Base-by-base conservation (phyloP, 345 rosid genomes). In the Hibiscus syriacus region DNA sequence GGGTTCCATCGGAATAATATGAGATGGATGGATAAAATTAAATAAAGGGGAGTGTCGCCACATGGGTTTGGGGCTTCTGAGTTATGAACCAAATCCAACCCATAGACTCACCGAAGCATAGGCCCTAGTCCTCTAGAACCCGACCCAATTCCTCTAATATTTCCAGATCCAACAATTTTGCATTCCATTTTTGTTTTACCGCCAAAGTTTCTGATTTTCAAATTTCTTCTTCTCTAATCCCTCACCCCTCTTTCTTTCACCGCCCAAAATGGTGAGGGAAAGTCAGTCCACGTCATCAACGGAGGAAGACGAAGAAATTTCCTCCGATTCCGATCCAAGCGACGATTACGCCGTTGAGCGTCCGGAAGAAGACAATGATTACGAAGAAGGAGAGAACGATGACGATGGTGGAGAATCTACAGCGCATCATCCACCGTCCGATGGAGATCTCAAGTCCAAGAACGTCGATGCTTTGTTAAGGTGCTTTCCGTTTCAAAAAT, bases 381-480 rank as follows among this genome's bases (percentile, higher is more conserved):
- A 46, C 16, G 50, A n/a, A 50, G 85, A 76, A 29, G 86, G 70
- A 38, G 74, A 46, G 76, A 70, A 76, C 8, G 68, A 67, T 26
- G 43, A 13, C 11, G 60, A 62, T 4, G 64, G 56, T 14, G 77
- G 73, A 52, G 66, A 62, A 32, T 61, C 67, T 13, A 66, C 53
- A 29, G 76, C 74, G 25, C 68, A 55, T 70, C 74, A 79, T 77
- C 72, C 79, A 29, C 65, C 83, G 55, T 74, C 85, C 29, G 83
- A 83, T 73, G 82, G 73, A 70, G 93, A 88, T 65, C 81, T 82
- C 65, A 94, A 91, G 77, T 94, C 90, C 46, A 74, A 85, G 86
- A 94, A 94, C 77, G 93, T 94, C 1, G 90, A 91, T 54, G 96
- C 92, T 75, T 94, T 93, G 3, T 2, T 94, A 68, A 94, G 97